Conservation (phyloP, 2,329 filamentous ascomycete species). For the Neonectria punicea region DNA sequence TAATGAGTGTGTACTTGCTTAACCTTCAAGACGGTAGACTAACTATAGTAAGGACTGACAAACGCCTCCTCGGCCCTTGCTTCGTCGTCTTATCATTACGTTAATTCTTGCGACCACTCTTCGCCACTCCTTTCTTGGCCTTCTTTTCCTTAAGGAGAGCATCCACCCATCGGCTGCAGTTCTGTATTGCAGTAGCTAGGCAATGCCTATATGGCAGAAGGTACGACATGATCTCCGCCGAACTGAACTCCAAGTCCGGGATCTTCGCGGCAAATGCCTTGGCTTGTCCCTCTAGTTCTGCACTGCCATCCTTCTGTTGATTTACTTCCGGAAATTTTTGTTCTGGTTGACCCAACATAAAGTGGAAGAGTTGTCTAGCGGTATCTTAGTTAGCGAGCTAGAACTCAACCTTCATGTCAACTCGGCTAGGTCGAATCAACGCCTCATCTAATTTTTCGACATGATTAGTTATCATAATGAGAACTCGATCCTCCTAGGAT, state of each 20-base stretch:
- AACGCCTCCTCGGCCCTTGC: conserved; percentile 4
- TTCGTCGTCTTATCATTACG: background rate
- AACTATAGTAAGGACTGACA: conserved; percentile 13
- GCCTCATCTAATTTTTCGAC: conserved; percentile 36
- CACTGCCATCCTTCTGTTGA: conserved; percentile 6
- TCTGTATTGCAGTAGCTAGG: conserved; percentile 19
- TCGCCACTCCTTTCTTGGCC: too few relatives aligned
- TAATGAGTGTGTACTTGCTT: conserved; percentile 17
- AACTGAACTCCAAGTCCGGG: conserved; percentile 60
- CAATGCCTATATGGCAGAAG: conserved; percentile 15
- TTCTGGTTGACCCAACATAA: conserved; percentile 20
- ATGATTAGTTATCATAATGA: conserved; percentile 43
- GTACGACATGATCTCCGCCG: conserved; percentile 55
- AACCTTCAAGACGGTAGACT: conserved; percentile 15
- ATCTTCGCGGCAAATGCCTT: conserved; percentile 55
- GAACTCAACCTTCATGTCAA: conserved; percentile 66
- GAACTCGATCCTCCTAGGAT: conserved; percentile 34
- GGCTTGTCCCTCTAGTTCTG: conserved; percentile 3
- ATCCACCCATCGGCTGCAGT: conserved; percentile 18
- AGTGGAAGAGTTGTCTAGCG: conserved; percentile 15
- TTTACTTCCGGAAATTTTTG: conserved; percentile 4
- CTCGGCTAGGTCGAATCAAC: conserved; percentile 52
- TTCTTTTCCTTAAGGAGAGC: conserved; percentile 23
- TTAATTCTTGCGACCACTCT: background rate
- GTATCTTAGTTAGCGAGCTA: conserved; percentile 11